phyloP scores from a whole-genome alignment of 2,329 filamentous ascomycete genomes.

The Chrysosporium queenslandicum region DNA sequence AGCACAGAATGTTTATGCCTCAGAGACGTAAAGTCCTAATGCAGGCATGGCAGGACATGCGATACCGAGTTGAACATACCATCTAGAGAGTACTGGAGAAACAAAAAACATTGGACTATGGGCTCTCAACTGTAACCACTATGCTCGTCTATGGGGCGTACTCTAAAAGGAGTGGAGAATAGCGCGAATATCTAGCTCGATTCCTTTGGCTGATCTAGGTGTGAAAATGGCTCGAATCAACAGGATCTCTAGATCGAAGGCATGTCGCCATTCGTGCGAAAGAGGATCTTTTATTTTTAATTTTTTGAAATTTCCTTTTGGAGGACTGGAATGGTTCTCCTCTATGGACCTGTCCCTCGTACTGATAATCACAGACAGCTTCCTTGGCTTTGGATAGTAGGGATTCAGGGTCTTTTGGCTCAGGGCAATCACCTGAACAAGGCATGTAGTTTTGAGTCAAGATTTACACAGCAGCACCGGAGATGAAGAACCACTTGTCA shows the following conservation, averaged over 20 bases:
- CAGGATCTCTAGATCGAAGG: neutral
- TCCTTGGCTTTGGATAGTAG: neutral
- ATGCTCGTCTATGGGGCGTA: too few species aligned
- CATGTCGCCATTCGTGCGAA: neutral
- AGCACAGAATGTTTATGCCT: too few species aligned
- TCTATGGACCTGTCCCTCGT: neutral
- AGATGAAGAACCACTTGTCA: constrained; percentile 99
- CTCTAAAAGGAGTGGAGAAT: too few species aligned
- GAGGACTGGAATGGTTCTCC: neutral
- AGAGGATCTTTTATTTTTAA: neutral
- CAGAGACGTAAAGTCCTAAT: too few species aligned
- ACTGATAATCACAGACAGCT: neutral
- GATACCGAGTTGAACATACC: too few species aligned
- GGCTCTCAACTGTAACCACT: too few species aligned
- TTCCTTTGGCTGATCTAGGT: neutral
- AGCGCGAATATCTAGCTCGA: too few species aligned
- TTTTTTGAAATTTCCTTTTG: neutral
- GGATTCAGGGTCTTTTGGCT: neutral
- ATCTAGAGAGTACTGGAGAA: too few species aligned
- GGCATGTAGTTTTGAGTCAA: neutral
- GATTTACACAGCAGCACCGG: constrained; percentile 72
- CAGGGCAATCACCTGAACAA: neutral
- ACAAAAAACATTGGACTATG: too few species aligned
- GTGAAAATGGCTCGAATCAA: neutral
- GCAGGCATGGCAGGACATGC: too few species aligned